These are phyloP conservation scores for Filobasidium floriforme DNA, from an alignment of 768 basidiomycete species.

Conservation along the genomic window DNA sequence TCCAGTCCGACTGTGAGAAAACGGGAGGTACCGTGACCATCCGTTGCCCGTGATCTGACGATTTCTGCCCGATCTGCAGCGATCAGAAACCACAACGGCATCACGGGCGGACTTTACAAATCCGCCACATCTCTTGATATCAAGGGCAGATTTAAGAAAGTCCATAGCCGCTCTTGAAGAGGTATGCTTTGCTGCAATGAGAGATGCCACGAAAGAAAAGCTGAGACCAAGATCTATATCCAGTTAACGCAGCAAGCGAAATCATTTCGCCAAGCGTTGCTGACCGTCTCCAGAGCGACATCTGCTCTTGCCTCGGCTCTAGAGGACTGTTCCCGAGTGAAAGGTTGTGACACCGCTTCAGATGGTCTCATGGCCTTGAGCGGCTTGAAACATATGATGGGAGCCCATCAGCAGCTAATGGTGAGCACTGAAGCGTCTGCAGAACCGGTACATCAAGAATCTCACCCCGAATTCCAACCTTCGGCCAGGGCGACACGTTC, in stretches of 20 bases:
- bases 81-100: constrained; percentile 40
- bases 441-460: constrained; percentile 7
- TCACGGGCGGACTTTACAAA: constrained; percentile 33
- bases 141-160: constrained; percentile 37
- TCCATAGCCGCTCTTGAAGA: constrained; percentile 43
- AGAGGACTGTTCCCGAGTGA: constrained; percentile 66
- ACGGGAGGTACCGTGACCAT: not conserved
- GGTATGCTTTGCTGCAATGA: constrained; percentile 19
- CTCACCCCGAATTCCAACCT: constrained; percentile 8
- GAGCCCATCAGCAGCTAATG: constrained; percentile 86
- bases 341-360: constrained; percentile 64
- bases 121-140: constrained; percentile 35
- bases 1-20: constrained; percentile 38
- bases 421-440: constrained; percentile 49
- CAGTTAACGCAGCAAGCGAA: constrained; percentile 71
- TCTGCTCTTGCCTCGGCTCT: constrained; percentile 79
- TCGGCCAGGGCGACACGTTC: constrained; percentile 64
- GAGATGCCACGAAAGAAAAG: not conserved
- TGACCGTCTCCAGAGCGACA: constrained; percentile 73
- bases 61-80: constrained; percentile 23
- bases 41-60: not conserved
- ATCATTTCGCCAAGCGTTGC: constrained; percentile 69
- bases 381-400: constrained; percentile 82
- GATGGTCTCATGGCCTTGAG: constrained; percentile 73
- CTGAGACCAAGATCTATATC: not conserved